Evolutionary conservation across 1,139 yeast genomes (phyloP).

Genomic region (Tardiomyces blankii): DNA sequence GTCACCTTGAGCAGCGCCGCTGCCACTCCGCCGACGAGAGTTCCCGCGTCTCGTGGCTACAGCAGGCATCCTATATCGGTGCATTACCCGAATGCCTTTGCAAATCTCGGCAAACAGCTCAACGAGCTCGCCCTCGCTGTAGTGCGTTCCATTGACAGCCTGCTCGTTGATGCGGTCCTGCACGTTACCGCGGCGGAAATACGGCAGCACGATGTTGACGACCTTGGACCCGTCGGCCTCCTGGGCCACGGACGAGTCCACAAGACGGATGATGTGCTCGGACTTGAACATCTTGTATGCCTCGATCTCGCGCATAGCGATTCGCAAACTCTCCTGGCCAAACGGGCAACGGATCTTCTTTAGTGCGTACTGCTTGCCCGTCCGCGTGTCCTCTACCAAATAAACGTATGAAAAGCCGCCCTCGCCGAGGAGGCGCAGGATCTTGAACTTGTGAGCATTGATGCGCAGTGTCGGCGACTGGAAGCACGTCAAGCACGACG

Average conservation of each 20-base stretch:
- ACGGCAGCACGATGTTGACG: slow-evolving; percentile 70
- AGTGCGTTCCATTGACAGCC: slow-evolving; percentile 40
- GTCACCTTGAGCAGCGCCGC: slow-evolving; percentile 8
- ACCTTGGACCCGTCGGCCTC: slow-evolving; percentile 74
- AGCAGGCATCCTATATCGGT: slow-evolving; percentile 37
- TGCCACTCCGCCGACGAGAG: slow-evolving; percentile 1
- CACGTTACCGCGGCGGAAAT: slow-evolving; percentile 56
- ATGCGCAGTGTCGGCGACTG: slow-evolving; percentile 26
- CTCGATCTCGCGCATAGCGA: slow-evolving; percentile 67
- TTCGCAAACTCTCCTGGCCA: slow-evolving; percentile 62
- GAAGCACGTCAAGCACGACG: slow-evolving; percentile 28
- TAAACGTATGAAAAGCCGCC: slow-evolving; percentile 91
- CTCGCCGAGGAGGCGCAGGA: slow-evolving; percentile 70
- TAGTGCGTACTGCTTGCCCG: slow-evolving; percentile 52
- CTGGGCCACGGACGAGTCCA: slow-evolving; percentile 61
- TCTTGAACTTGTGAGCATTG: slow-evolving; percentile 28
- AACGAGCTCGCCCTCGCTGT: slow-evolving; percentile 54
- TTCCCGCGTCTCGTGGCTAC: background rate
- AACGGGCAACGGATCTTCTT: slow-evolving; percentile 83
- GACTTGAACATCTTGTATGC: slow-evolving; percentile 59
- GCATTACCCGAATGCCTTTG: slow-evolving; percentile 68
- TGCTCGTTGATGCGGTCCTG: slow-evolving; percentile 66
- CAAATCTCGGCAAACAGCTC: slow-evolving; percentile 56
- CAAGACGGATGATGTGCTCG: slow-evolving; percentile 55
- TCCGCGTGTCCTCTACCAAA: slow-evolving; percentile 44